Base-by-base conservation (phyloP, 2,329 filamentous ascomycete genomes). In the Pseudopyricularia cyperi region DNA sequence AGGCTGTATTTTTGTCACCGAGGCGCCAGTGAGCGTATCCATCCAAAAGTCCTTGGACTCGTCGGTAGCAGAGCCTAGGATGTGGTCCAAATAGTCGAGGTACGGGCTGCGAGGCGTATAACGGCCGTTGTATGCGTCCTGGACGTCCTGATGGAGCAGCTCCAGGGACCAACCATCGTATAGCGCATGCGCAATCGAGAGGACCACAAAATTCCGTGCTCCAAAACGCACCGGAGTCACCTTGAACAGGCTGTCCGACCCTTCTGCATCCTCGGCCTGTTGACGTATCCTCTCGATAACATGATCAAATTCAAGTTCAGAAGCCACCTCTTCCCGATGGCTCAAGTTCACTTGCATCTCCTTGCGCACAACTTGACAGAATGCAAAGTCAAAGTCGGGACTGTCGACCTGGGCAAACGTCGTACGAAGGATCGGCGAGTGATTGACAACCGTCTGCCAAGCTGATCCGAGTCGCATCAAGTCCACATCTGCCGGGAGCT, bases 111-210 rank as follows among this genome's bases (percentile, higher is more conserved):
- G 72, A 1, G 63, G 35, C 3, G 58, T 56, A 11, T 69, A 62
- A 0, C 63, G 56, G 4, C 70, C 69, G 4, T 69, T 48, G 56
- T 94, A 95, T 2, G 83, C 80, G n/a, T 66, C 70, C 15, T 73
- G 65, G 1, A 95, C 75, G 59, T 93, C 82, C 44, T 75, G 70
- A 58, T 93, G 88, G 1, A 96, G 66, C 15, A 94, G 68, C 3
- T 73, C 71, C 12, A 96, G 74, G 3, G 89, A 95, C 79, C 83
- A 89, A 1, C 90, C 90, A 61, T 96, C 90, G 57, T 96, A 96
- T 19, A 95, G 72, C 1, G 89, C 88, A 65, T 96, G 90, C 0
- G 89, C 77, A 37, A 95, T 81, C 0, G 88, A 90, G 1, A 96
- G 63, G 4, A 83, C 61, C 1, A 83, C 56, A 52, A 74, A 78